These are phyloP conservation scores for Kentomonas sorsogonicus DNA, from an alignment of 208 protist species.

Conservation along the genomic window DNA sequence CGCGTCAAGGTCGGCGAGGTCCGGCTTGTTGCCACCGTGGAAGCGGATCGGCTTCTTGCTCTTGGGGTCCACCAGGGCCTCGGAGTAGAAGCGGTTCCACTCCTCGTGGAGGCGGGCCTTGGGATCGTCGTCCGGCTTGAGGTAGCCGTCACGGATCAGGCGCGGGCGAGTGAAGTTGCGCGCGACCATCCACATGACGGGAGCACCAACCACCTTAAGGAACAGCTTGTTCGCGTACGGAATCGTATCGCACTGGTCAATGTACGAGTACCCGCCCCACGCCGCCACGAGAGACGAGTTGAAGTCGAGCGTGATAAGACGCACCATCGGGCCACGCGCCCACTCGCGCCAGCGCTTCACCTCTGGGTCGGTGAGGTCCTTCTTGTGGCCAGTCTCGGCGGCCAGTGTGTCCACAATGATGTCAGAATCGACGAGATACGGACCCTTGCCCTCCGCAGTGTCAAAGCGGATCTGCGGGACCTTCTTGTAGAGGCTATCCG, in stretches of 20 bases:
- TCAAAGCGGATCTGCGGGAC: constrained; percentile 85
- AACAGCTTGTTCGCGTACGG: constrained; percentile 85
- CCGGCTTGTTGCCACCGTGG: constrained; percentile 78
- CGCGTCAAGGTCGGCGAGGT: constrained; percentile 83
- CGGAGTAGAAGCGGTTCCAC: constrained; percentile 53
- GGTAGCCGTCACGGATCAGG: constrained; percentile 60
- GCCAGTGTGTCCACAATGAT: constrained; percentile 78
- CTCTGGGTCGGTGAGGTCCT: constrained; percentile 62
- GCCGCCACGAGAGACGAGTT: constrained; percentile 66
- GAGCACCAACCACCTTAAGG: constrained; percentile 83
- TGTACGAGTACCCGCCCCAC: constrained; percentile 85
- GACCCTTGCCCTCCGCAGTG: constrained; percentile 25
- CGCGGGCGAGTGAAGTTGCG: constrained; percentile 62
- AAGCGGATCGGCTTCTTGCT: constrained; percentile 56
- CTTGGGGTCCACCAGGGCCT: constrained; percentile 58
- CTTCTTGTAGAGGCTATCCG: constrained; percentile 78
- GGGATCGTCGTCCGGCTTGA: constrained; percentile 48
- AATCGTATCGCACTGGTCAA: constrained; percentile 83
- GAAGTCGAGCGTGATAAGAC: constrained; percentile 81
- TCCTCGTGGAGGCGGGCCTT: constrained; percentile 57
- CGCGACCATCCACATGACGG: constrained; percentile 87
- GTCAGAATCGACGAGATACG: constrained; percentile 78
- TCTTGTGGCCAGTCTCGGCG: constrained; percentile 37
- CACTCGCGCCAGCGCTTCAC: constrained; percentile 74
- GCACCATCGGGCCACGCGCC: constrained; percentile 75